Conservation (phyloP, 1,284 basidiomycete species). For the Sanguinoderma infundibulare region DNA sequence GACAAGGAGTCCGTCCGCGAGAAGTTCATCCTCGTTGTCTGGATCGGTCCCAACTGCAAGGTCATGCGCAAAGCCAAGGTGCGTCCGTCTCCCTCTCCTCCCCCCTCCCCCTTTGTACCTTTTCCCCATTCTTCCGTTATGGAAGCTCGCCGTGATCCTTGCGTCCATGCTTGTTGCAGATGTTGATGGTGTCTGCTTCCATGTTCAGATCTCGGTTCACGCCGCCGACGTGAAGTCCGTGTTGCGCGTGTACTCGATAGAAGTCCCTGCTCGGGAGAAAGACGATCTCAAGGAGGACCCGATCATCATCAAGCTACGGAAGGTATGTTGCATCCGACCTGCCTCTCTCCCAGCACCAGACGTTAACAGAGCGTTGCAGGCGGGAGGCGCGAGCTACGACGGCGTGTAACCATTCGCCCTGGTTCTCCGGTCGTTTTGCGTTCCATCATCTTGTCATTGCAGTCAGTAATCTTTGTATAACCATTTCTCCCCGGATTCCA, state of each 20-base stretch:
- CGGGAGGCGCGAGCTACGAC: constrained; percentile 83
- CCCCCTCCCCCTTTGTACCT: too few species aligned
- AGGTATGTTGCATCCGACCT: constrained; percentile 49
- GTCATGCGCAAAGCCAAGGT: constrained; percentile 93
- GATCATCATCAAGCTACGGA: constrained; percentile 72
- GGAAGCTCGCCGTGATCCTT: not conserved
- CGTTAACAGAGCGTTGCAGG: constrained; percentile 43
- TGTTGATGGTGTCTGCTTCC: not conserved
- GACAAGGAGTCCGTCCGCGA: constrained; percentile 87
- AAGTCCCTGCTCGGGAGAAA: constrained; percentile 81
- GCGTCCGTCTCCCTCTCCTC: constrained; percentile 34
- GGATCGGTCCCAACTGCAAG: constrained; percentile 88
- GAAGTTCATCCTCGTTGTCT: constrained; percentile 89
- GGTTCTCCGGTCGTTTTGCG: not conserved
- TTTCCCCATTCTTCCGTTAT: not conserved
- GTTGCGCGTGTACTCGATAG: constrained; percentile 81
- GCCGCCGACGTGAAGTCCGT: constrained; percentile 83
- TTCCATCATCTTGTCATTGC: constrained; percentile 11
- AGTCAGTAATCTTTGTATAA: constrained; percentile 23
- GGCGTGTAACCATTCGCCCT: constrained; percentile 55
- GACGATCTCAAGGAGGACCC: constrained; percentile 85
- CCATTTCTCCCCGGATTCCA: constrained; percentile 9
- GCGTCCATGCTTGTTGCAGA: not conserved
- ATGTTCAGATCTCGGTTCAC: constrained; percentile 82
- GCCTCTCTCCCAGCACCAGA: not conserved